Evolutionary conservation across 441 rosid species (phyloP).

Genomic region (Corymbia citriodora): DNA sequence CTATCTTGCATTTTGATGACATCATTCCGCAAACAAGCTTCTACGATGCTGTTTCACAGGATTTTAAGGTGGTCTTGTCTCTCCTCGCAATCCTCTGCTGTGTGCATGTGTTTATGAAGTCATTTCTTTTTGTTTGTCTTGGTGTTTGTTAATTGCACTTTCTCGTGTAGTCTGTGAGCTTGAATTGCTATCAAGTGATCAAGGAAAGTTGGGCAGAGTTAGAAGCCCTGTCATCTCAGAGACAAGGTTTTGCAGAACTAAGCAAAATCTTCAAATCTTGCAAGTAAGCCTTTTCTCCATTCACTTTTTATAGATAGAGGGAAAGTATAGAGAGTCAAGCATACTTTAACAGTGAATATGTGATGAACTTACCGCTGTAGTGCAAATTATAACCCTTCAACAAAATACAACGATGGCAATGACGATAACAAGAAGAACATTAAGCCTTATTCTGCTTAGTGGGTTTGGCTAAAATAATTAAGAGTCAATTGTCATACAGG

Average conservation of each 20-base stretch:
- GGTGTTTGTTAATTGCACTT: not conserved
- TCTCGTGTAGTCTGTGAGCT: conserved; percentile 51
- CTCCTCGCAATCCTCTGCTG: not conserved
- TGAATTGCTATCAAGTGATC: conserved; percentile 59
- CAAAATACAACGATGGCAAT: not conserved
- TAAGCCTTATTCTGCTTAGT: not conserved
- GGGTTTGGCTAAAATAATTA: not conserved
- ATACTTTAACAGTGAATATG: not conserved
- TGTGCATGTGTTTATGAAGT: not conserved
- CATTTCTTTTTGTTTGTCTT: not conserved
- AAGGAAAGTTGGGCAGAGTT: conserved; percentile 68
- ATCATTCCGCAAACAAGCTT: conserved; percentile 65
- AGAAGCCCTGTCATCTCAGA: conserved; percentile 35
- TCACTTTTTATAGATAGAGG: not conserved
- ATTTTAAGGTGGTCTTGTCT: conserved; percentile 42
- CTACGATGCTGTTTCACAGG: conserved; percentile 64
- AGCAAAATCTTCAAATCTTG: conserved; percentile 63
- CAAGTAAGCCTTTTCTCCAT: conserved; percentile 33
- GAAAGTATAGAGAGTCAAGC: not conserved
- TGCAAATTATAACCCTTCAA: not conserved
- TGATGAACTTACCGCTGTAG: not conserved
- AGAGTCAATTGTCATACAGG: not conserved
- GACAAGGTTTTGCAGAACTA: conserved; percentile 40
- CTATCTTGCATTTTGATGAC: conserved; percentile 63
- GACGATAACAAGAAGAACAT: not conserved